Conservation (phyloP, 805 yeast species). For the Yarrowia porcina region DNA sequence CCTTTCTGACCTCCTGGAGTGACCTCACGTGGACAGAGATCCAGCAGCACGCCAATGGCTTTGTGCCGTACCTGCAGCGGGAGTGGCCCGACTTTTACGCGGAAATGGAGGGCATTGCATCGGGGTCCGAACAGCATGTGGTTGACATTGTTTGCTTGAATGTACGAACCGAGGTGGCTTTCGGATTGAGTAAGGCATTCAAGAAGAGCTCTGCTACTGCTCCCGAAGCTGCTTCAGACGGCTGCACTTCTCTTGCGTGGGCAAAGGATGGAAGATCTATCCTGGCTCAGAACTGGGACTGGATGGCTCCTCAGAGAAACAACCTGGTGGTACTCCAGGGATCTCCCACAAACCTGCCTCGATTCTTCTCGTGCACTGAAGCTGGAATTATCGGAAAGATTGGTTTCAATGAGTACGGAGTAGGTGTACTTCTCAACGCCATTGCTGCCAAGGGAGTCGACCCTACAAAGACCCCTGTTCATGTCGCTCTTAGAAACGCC, state of each 20-base stretch:
- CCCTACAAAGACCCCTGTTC: conserved; percentile 40
- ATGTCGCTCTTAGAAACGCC: conserved; percentile 40
- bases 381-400: conserved; percentile 42
- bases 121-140: conserved; percentile 38
- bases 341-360: conserved; percentile 33
- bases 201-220: neutral
- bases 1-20: conserved; percentile 33
- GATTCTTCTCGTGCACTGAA: conserved; percentile 38
- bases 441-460: conserved; percentile 38
- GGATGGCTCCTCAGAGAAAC: conserved; percentile 38
- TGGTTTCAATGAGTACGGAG: conserved; percentile 39
- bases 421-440: conserved; percentile 40
- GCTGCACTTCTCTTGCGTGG: conserved; percentile 42
- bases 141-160: conserved; percentile 43
- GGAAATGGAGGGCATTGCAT: conserved; percentile 42
- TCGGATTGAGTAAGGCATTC: conserved; percentile 30
- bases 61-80: conserved; percentile 35
- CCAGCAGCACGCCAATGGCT: conserved; percentile 34
- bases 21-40: conserved; percentile 39
- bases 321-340: conserved; percentile 36
- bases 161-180: conserved; percentile 42
- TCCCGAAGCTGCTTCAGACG: conserved; percentile 36
- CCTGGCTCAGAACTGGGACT: conserved; percentile 46
- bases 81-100: conserved; percentile 39
- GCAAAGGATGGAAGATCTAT: conserved; percentile 32